Evolutionary conservation across 495 filamentous ascomycete species (phyloP).

Genomic region (Recurvomyces mirabilis): DNA sequence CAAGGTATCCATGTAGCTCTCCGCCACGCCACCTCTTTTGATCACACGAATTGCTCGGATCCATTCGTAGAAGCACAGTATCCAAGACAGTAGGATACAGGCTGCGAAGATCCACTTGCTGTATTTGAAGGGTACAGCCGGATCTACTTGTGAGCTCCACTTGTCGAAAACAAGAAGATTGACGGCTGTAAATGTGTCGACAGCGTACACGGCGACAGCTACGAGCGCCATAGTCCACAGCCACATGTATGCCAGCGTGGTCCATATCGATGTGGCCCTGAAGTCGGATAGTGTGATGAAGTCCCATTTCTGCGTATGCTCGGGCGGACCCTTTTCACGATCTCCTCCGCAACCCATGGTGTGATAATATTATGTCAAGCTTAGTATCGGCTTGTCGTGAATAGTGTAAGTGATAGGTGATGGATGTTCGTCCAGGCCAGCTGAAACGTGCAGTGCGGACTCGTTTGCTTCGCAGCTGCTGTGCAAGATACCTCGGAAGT

Average conservation of each 20-base stretch:
- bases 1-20: slow-evolving; percentile 78
- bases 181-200: slow-evolving; percentile 86
- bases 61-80: slow-evolving; percentile 66
- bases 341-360: slow-evolving; percentile 50
- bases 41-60: slow-evolving; percentile 67
- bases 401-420: too few relatives aligned
- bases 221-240: slow-evolving; percentile 69
- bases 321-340: slow-evolving; percentile 54
- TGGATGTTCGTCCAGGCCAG: too few relatives aligned
- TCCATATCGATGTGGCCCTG: slow-evolving; percentile 63
- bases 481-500: too few relatives aligned
- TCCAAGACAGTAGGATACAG: slow-evolving; percentile 78
- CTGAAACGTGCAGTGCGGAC: too few relatives aligned
- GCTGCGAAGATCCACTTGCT: slow-evolving; percentile 83
- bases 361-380: too few relatives aligned
- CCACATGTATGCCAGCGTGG: slow-evolving; percentile 70
- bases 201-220: slow-evolving; percentile 71
- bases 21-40: slow-evolving; percentile 70
- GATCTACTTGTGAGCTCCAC: slow-evolving; percentile 50
- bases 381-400: too few relatives aligned
- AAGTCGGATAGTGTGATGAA: slow-evolving; percentile 89
- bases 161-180: slow-evolving; percentile 74
- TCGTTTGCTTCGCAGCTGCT: too few relatives aligned
- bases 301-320: slow-evolving; percentile 83
- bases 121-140: slow-evolving; percentile 54